Evolutionary conservation across 176 grass and related monocot genomes (phyloP).

Genomic region (Alloteropsis semialata): DNA sequence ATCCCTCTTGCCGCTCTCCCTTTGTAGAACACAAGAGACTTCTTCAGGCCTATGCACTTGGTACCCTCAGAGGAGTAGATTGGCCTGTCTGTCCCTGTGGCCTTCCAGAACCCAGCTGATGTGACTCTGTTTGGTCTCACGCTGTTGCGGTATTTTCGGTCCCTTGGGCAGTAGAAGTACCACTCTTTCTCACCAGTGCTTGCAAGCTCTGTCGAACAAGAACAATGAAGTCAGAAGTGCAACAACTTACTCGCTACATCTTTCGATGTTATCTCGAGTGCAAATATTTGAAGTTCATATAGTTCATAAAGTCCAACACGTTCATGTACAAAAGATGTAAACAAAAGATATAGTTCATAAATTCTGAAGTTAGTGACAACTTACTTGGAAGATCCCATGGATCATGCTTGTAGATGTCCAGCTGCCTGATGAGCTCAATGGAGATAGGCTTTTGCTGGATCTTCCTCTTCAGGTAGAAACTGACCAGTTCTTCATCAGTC

Average conservation of each 20-base stretch:
- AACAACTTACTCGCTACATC: not conserved
- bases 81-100: slow-evolving; percentile 94
- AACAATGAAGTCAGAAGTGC: slow-evolving; percentile 16
- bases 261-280: not conserved
- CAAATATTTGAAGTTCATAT: not conserved
- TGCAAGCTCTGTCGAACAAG: slow-evolving; percentile 63
- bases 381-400: slow-evolving; percentile 94
- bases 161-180: slow-evolving; percentile 98
- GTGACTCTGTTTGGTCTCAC: slow-evolving; percentile 88
- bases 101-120: slow-evolving; percentile 92
- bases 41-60: slow-evolving; percentile 96
- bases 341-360: no score
- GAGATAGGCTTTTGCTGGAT: slow-evolving; percentile 66
- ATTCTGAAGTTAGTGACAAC: not conserved
- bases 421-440: slow-evolving; percentile 74
- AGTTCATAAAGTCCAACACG: not conserved
- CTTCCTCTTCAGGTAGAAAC: slow-evolving; percentile 79
- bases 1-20: slow-evolving; percentile 86
- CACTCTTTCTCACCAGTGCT: slow-evolving; percentile 94
- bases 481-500: slow-evolving; percentile 72
- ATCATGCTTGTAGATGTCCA: slow-evolving; percentile 80
- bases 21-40: slow-evolving; percentile 97
- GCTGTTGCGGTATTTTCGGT: slow-evolving; percentile 90
- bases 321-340: not conserved
- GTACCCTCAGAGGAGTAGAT: slow-evolving; percentile 82